Evolutionary conservation across 345 rosid species (phyloP), one percentile per base, ranked within the genome.

Genomic region (Populus deltoides): DNA sequence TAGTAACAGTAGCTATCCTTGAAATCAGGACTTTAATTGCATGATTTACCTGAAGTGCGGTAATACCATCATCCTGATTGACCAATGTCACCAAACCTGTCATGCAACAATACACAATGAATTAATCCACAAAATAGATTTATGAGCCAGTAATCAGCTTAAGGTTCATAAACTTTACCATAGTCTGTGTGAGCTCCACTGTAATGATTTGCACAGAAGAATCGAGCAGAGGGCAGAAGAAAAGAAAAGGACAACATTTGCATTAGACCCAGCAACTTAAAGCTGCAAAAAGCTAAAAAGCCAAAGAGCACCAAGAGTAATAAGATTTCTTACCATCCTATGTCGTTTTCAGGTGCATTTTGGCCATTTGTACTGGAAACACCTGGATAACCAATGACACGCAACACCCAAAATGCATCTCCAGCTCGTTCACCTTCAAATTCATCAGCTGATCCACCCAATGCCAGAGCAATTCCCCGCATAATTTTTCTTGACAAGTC

Each of bases 121-220:
- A 3, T 76, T 71, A 74, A 67, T 62, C 24, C 5, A 43, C 53
- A 57, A 41, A 61, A 49, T 57, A 41, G n/a, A 35, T 65, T 75
- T 43, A 36, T 17, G n/a, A 6, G 53, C 67, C 24, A 72, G 47
- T 62, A 29, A 74, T 57, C 43, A 51, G 59, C 51, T 27, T 45
- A 73, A 66, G 67, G 31, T 65, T 63, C 11, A 67, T 51, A 72
- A 75, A 77, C 49, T 31, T 87, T 89, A 93, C 94, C 98, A 79
- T 95, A 92, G 74, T 95, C 99, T 7, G 98, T 95, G 85, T 87
- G 93, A 49, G 94, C 96, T 85, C 96, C 93, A 38, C 98, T 95
- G 82, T 75, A 72, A 62, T 83, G 73, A 38, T 49, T 75, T 77
- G 36, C 39, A 53, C 79, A 27, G 67, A 75, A 29, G 74, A 77